Evolutionary conservation across 768 basidiomycete genomes (phyloP).

Genomic region (Cystofilobasidium ferigula): DNA sequence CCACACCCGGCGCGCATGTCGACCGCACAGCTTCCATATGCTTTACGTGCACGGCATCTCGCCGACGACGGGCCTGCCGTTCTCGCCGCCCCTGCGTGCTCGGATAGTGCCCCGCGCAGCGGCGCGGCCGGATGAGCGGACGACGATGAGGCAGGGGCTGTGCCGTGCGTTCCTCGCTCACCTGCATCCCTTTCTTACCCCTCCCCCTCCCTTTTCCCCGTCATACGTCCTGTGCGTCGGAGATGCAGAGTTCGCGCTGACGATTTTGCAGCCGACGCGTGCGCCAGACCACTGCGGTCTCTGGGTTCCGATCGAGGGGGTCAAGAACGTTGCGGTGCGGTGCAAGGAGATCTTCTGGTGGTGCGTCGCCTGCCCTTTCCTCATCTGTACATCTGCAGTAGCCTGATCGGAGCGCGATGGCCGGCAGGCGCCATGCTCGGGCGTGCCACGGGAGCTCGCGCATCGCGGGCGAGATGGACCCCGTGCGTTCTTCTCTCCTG

Average conservation of each 20-base stretch:
- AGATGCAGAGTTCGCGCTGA: no score
- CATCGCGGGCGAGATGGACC: no score
- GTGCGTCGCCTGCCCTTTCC: not conserved
- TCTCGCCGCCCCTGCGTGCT: constrained; percentile 63
- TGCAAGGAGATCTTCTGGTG: constrained; percentile 23
- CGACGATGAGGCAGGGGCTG: constrained; percentile 53
- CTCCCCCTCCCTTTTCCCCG: no score
- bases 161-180: constrained; percentile 42
- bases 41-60: constrained; percentile 48
- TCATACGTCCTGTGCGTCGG: no score
- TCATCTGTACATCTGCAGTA: no score
- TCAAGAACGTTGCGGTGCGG: constrained; percentile 42
- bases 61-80: constrained; percentile 55
- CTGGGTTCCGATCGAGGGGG: constrained; percentile 62
- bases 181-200: not conserved
- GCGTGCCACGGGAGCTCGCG: no score
- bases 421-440: constrained; percentile 16
- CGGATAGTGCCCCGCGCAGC: constrained; percentile 43
- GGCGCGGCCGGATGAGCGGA: constrained; percentile 47
- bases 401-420: no score
- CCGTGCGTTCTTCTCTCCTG: no score
- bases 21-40: constrained; percentile 17
- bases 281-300: constrained; percentile 49
- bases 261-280: not conserved
- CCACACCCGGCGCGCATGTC: not conserved